Evolutionary conservation across 495 filamentous ascomycete species (phyloP), one percentile per base, ranked within the genome.

Genomic region (Aspergillus indologenus): DNA sequence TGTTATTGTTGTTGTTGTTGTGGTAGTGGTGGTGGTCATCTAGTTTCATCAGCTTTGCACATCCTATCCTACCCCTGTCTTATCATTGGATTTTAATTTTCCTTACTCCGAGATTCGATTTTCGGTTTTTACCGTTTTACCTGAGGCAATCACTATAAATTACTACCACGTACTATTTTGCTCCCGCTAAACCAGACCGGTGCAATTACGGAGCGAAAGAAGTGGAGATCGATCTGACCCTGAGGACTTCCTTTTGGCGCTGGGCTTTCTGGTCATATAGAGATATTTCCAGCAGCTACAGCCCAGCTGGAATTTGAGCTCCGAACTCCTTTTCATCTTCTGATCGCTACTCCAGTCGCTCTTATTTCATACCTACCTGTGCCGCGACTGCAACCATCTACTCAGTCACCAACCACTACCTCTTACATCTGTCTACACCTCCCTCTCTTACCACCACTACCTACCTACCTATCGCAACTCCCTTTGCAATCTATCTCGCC

Each of bases 161-260:
- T 26, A 51, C 48, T 29, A 51, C 34, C 34, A 40, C 34, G 34
- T 40, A 40, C 29, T 51, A 51, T 31, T 51, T 51, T 51, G 23
- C 31, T 53, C 52, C 52, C 26, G 47, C 60, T 62, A 62, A 58
- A 44, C 44, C 26, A 44, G 54, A 53, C 57, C 52, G 52, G 52
- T 52, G 50, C 57, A 20, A 62, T 58, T 46, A 59, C 45, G 55
- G 49, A 57, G 53, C 34, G 45, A 57, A 56, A 24, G 61, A 60
- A 67, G 65, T 68, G 65, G 65, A 40, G 34, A 64, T 63, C 65
- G 65, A 68, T 68, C 61, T 67, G 65, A 64, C 57, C 61, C 65
- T 67, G 53, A 59, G 64, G 61, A 60, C 55, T 64, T 45, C 52
- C 50, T 51, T 62, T 40, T 57, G 59, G 57, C 56, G 47, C 52